Percentiles rank a stretch among this genome's conserved stretches.
phyloP scores from a whole-genome alignment of 257 asterid genomes.

The Capsicum pubescens region DNA sequence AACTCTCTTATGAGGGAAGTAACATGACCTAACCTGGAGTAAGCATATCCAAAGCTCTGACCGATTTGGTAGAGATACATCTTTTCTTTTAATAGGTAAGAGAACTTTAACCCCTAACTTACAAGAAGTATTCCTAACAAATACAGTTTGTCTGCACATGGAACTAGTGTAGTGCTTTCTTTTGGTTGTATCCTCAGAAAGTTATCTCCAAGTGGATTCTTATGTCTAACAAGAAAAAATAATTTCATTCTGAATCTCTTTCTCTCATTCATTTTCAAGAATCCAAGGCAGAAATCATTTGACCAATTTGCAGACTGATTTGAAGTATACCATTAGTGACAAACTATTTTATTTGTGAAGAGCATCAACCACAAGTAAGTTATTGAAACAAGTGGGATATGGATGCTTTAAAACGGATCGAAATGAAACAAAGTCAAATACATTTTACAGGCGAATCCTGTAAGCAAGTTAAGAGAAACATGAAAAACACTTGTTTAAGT shows the following conservation, averaged over 20 bases:
- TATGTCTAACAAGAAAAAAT: neutral
- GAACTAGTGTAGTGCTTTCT: no score
- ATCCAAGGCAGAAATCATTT: neutral
- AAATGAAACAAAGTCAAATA: constrained; percentile 6
- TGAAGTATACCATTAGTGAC: neutral
- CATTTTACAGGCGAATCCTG: neutral
- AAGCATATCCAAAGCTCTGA: neutral
- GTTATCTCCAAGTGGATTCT: neutral
- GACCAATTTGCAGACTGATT: neutral
- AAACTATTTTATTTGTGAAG: constrained; percentile 18
- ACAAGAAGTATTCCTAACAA: neutral
- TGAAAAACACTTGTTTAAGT: neutral
- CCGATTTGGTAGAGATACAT: neutral
- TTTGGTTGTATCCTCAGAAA: neutral
- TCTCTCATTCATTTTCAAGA: constrained; percentile 10
- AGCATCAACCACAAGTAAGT: neutral
- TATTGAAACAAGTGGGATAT: constrained; percentile 17
- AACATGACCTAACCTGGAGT: neutral
- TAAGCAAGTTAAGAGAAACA: constrained; percentile 20
- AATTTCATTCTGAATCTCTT: neutral
- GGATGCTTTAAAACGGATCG: neutral
- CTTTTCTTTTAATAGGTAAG: neutral
- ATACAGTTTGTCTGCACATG: no score
- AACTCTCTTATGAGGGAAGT: neutral
- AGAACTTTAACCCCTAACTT: neutral